These are phyloP conservation scores for Trichophyton benhamiae DNA, from an alignment of 2,329 filamentous ascomycete species.

Conservation along the genomic window DNA sequence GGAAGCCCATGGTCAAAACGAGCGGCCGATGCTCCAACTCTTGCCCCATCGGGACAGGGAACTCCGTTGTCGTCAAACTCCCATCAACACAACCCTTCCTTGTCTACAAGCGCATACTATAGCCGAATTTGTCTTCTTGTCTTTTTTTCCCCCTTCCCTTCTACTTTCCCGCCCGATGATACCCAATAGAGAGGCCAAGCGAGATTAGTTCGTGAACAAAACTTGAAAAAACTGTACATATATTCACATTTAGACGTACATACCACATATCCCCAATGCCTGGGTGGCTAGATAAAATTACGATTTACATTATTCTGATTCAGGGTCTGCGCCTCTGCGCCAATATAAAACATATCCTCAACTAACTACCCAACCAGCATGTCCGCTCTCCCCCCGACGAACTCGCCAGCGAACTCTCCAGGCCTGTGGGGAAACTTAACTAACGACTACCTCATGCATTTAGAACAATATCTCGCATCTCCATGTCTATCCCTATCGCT, in stretches of 20 bases:
- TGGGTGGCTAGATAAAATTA: background rate
- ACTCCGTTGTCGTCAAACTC: background rate
- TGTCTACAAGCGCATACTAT: background rate
- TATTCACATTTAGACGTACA: too few species aligned
- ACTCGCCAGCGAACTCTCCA: background rate
- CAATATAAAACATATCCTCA: background rate
- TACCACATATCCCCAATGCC: background rate
- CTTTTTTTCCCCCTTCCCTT: background rate
- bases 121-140: background rate
- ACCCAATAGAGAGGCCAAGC: background rate
- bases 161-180: background rate
- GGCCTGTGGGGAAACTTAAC: background rate
- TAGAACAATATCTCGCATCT: too few species aligned
- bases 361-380: background rate
- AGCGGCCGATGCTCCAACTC: background rate
- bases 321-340: background rate
- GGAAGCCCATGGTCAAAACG: background rate
- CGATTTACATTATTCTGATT: background rate
- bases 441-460: too few species aligned
- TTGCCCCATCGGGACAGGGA: background rate
- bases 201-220: background rate
- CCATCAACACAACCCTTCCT: background rate
- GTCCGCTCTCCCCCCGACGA: background rate
- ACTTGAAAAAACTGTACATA: background rate
- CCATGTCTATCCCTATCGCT: too few species aligned